Base-by-base conservation (phyloP, 116 monocot genomes). In the Zostera marina region DNA sequence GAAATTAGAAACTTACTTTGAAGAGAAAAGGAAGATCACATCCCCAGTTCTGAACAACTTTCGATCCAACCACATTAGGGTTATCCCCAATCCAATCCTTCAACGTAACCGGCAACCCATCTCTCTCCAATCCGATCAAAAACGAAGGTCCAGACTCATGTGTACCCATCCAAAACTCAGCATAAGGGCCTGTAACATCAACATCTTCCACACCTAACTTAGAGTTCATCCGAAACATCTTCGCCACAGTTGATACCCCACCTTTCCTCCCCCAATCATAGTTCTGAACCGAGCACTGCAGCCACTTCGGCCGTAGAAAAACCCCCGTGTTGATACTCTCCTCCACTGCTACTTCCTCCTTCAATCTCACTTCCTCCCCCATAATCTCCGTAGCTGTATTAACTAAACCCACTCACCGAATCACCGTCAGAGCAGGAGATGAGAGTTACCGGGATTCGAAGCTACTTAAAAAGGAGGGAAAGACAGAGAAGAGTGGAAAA, bases 131-230 rank as follows among this genome's bases (percentile, higher is more conserved):
- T 49, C 49, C 49, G 20, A 49, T 13, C 49, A 49, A 49, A 13
- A 49, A 49, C 49, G 49, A 49, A 15, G 19, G 49, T 20, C 49
- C 49, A 49, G 49, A 49, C 49, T 49, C 49, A 49, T 49, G 49
- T 17, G 49, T 49, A 3, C 49, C 49, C 49, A 49, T 49, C 49
- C 49, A 49, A 7, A 49, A 49, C 49, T 49, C 49, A 13, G 49
- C 49, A 20, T 20, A 49, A 9, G 49, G 20, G 9, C 8, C 9
- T 7, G 15, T 17, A 49, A 20, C 49, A 20, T 20, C 49, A 49
- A 49, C 49, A 3, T 13, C 49, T 32, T 32, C 32, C 1, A n/a
- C n/a, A n/a, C 32, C 32, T 17, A 17, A 1, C 49, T 49, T 20
- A 13, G 49, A 49, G 9, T 49, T 49, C 49, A 49, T 49, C 49